phyloP scores from a whole-genome alignment of 305 asterid genomes.

The Fraxinus paxiana region DNA sequence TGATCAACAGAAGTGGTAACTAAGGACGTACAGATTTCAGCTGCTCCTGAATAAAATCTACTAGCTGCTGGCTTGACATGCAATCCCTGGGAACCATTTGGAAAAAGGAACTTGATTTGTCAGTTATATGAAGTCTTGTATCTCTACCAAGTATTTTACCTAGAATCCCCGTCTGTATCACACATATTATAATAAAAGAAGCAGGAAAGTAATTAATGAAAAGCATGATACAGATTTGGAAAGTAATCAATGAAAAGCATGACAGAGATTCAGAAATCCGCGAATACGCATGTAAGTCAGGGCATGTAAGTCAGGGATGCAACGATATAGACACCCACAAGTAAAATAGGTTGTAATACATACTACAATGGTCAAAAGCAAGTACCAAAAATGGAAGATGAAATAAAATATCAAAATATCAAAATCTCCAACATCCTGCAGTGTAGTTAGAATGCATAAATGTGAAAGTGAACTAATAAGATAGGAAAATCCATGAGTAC shows the following conservation, averaged over 20 bases:
- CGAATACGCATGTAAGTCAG: background rate
- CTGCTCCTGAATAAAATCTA: constrained; percentile 79
- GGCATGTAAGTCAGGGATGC: background rate
- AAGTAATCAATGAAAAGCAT: background rate
- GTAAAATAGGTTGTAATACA: background rate
- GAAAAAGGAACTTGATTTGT: background rate
- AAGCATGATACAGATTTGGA: too few species aligned
- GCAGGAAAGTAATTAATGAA: background rate
- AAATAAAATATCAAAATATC: background rate
- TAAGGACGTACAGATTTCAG: constrained; percentile 64
- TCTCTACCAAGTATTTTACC: background rate
- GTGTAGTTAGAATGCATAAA: background rate
- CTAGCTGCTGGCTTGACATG: constrained; percentile 94
- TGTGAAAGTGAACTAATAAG: background rate
- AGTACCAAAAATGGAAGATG: background rate
- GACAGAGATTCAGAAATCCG: background rate
- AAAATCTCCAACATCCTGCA: background rate
- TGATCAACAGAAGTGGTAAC: background rate
- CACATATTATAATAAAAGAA: background rate
- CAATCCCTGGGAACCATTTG: constrained; percentile 66
- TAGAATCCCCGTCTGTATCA: background rate
- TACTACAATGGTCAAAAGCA: background rate
- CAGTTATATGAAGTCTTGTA: background rate
- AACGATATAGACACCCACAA: background rate
- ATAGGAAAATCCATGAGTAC: background rate